Evolutionary conservation across 2,329 filamentous ascomycete species (phyloP).

Genomic region (Ilyonectria mors-panacis): DNA sequence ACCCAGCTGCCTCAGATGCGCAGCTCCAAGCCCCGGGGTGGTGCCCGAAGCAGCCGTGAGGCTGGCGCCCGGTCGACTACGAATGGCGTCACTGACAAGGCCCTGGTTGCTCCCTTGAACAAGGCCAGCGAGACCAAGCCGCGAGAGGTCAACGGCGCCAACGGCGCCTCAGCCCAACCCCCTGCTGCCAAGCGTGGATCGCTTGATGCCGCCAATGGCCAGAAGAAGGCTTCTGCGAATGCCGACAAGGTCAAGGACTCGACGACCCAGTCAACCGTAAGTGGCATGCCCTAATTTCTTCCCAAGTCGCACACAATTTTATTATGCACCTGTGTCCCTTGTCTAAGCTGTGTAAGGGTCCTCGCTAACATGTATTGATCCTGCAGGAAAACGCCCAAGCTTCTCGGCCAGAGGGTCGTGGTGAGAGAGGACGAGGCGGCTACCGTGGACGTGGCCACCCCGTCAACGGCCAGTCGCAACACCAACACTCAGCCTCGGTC

Average conservation of each 20-base stretch:
- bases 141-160: conserved; percentile 55
- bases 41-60: conserved; percentile 58
- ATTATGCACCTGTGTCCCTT: not conserved
- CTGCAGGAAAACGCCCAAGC: conserved; percentile 48
- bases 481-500: conserved; percentile 46
- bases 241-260: conserved; percentile 61
- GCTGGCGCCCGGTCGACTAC: conserved; percentile 56
- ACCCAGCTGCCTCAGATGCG: conserved; percentile 78
- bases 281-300: conserved; percentile 43
- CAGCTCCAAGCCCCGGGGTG: conserved; percentile 65
- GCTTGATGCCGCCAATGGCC: conserved; percentile 56
- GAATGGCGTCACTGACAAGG: conserved; percentile 57
- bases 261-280: conserved; percentile 56
- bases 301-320: not conserved
- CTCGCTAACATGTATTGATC: conserved; percentile 24
- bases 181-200: conserved; percentile 62
- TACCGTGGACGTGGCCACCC: conserved; percentile 64
- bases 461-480: conserved; percentile 54
- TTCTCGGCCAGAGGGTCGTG: conserved; percentile 56
- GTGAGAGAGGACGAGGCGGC: conserved; percentile 60
- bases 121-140: conserved; percentile 54
- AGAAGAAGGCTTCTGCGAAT: conserved; percentile 60
- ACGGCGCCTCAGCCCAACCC: conserved; percentile 55
- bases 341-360: not conserved
- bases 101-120: conserved; percentile 46